Evolutionary conservation across 2,329 filamentous ascomycete genomes (phyloP), one percentile per base, ranked within the genome.

Genomic region (Neofusicoccum sp.): DNA sequence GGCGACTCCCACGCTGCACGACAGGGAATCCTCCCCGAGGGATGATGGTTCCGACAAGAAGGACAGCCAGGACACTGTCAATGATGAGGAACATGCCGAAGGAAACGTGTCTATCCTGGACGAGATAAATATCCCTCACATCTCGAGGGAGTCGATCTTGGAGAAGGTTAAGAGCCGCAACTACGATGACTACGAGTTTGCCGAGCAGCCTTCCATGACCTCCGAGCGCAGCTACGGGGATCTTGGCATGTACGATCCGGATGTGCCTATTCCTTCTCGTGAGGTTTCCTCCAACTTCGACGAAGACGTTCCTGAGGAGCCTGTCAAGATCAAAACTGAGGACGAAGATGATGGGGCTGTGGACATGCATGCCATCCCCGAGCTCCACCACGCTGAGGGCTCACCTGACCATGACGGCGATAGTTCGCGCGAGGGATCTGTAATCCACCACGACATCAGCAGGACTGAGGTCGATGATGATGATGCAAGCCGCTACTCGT

Each of bases 71-170:
- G 68, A 64, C 33, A 67, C 73, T 8, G 65, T 75, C 33, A 70
- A 73, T 8, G 66, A 77, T 28, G 76, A 79, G 11, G 74, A 76
- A 29, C 73, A 74, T 33, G 72, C 69, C 28, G 73, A 75, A 5
- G 72, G 74, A 22, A 76, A 74, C 14, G 74, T 72, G 36, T 70
- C 66, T n/a, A 36, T 44, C 43, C 52, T 73, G 28, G 71, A 76
- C 7, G 85, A 88, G 64, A 89, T 89, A 69, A 83, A 89, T 67
- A 79, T 89, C 12, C 91, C 90, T 9, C 89, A 89, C 61, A 96
- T 98, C 72, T 97, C 94, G 7, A 87, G 94, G 41, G 95, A 98
- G 74, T 97, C 93, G 0, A 98, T 98, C 69, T 81, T 98, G 70
- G 89, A 91, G 60, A 92, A 94, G 66, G 89, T 97, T 62, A 92